phyloP scores from a whole-genome alignment of 2,329 filamentous ascomycete genomes.

The Sclerotinia trifoliorum region DNA sequence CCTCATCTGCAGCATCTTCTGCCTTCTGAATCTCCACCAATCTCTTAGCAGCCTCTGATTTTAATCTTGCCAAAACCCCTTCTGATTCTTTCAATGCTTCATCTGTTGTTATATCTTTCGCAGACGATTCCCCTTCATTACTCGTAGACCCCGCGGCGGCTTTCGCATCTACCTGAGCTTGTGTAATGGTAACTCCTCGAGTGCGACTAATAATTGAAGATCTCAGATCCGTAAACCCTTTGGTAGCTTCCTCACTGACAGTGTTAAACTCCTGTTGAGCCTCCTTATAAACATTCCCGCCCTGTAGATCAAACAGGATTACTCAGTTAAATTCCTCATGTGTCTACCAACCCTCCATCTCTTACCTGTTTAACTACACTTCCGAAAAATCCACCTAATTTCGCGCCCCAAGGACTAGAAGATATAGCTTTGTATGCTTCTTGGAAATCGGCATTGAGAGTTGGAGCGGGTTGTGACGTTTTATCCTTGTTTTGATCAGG shows the following conservation, averaged over 20 bases:
- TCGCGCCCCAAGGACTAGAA: constrained; percentile 84
- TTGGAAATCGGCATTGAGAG: constrained; percentile 84
- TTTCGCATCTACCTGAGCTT: constrained; percentile 32
- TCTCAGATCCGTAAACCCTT: constrained; percentile 71
- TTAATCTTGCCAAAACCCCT: constrained; percentile 73
- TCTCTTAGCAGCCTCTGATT: constrained; percentile 73
- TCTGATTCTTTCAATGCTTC: constrained; percentile 51
- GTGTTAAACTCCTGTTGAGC: constrained; percentile 80
- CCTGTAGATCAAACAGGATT: constrained; percentile 47
- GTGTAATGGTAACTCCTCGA: constrained; percentile 62
- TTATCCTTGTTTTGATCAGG: constrained; percentile 52
- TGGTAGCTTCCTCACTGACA: constrained; percentile 76
- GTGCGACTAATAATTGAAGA: constrained; percentile 70
- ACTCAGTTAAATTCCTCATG: neutral
- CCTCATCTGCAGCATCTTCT: constrained; percentile 95
- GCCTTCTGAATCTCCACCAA: constrained; percentile 87
- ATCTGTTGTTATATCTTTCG: constrained; percentile 47
- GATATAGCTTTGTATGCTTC: constrained; percentile 95
- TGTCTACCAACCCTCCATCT: constrained; percentile 15
- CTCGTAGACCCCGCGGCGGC: constrained; percentile 29
- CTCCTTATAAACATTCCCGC: constrained; percentile 80
- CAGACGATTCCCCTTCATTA: constrained; percentile 36
- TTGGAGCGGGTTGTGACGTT: constrained; percentile 47
- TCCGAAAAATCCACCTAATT: constrained; percentile 83
- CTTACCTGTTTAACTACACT: constrained; percentile 88